A percentile compares a stretch with the other conserved stretches of the same genome.
Conservation (phyloP, 2,329 filamentous ascomycete genomes). For the Eurotiales sp. region DNA sequence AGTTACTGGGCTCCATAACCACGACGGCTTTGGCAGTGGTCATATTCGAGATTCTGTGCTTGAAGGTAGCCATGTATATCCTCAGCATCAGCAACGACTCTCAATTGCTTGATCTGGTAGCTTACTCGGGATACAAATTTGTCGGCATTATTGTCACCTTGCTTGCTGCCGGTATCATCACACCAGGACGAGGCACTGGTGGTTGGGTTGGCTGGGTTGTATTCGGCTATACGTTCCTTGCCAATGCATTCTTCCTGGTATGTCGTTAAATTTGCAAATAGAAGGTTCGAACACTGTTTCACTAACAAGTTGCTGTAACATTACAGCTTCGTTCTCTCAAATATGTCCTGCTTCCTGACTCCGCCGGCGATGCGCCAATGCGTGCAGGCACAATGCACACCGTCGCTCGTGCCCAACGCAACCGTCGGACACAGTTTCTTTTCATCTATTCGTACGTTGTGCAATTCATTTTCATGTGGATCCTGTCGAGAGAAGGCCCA, state of each 20-base stretch:
- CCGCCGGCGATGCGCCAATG: constrained; percentile 60
- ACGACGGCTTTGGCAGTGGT: constrained; percentile 80
- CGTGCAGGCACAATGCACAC: constrained; percentile 59
- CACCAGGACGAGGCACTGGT: constrained; percentile 74
- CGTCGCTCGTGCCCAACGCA: constrained; percentile 79
- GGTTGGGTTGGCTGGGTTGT: constrained; percentile 85
- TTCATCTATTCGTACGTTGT: constrained; percentile 93
- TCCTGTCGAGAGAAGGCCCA: constrained; percentile 56
- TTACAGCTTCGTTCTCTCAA: constrained; percentile 82
- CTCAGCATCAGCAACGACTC: constrained; percentile 90
- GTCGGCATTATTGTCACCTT: constrained; percentile 93
- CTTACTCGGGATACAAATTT: constrained; percentile 98
- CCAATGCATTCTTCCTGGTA: constrained; percentile 94
- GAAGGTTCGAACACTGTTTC: too few species aligned
- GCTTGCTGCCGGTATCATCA: constrained; percentile 71
- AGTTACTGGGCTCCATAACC: constrained; percentile 85
- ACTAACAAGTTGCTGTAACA: background rate
- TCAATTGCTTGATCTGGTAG: constrained; percentile 87
- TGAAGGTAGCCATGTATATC: constrained; percentile 91
- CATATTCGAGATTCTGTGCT: constrained; percentile 77
- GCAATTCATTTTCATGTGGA: constrained; percentile 94
- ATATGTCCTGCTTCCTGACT: constrained; percentile 91
- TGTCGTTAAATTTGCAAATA: constrained; percentile 29
- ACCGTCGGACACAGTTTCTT: constrained; percentile 83
- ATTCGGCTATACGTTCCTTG: constrained; percentile 87